These are phyloP conservation scores for Malassezia equina DNA, from an alignment of 1,284 basidiomycete genomes.

Conservation along the genomic window DNA sequence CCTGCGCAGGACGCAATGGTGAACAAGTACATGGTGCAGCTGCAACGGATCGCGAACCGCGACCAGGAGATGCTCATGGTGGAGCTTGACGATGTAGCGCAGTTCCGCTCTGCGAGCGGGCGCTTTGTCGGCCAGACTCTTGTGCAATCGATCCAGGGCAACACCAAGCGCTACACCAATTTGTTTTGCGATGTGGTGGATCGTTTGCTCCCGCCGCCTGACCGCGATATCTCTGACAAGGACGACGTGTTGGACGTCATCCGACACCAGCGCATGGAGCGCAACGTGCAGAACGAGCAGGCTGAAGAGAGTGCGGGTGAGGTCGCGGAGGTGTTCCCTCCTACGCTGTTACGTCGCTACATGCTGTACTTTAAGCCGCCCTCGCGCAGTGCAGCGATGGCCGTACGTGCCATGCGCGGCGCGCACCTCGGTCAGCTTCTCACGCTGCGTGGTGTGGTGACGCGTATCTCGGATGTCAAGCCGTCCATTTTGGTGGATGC, in stretches of 20 bases:
- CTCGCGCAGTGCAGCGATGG: constrained; percentile 52
- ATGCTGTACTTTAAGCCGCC: constrained; percentile 88
- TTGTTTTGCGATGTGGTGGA: constrained; percentile 87
- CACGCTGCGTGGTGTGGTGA: constrained; percentile 93
- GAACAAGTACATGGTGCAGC: constrained; percentile 77
- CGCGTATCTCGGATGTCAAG: constrained; percentile 96
- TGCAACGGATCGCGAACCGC: constrained; percentile 85
- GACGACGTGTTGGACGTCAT: constrained; percentile 52
- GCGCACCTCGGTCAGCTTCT: constrained; percentile 78
- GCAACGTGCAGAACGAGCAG: constrained; percentile 61
- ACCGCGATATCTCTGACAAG: constrained; percentile 63
- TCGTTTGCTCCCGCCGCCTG: constrained; percentile 58
- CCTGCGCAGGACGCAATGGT: constrained; percentile 16
- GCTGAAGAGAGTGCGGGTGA: constrained; percentile 45
- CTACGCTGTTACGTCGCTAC: constrained; percentile 82
- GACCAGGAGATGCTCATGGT: constrained; percentile 74
- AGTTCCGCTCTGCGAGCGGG: constrained; percentile 26
- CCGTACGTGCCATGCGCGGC: constrained; percentile 82
- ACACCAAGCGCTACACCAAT: constrained; percentile 79
- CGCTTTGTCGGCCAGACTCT: constrained; percentile 19
- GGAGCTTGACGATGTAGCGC: constrained; percentile 68
- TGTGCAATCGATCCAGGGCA: constrained; percentile 57
- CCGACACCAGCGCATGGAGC: constrained; percentile 70
- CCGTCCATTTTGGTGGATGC: constrained; percentile 93
- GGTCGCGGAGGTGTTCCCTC: constrained; percentile 53